Conservation (phyloP, 306 rosid species). For the Lathyrus sativus region DNA sequence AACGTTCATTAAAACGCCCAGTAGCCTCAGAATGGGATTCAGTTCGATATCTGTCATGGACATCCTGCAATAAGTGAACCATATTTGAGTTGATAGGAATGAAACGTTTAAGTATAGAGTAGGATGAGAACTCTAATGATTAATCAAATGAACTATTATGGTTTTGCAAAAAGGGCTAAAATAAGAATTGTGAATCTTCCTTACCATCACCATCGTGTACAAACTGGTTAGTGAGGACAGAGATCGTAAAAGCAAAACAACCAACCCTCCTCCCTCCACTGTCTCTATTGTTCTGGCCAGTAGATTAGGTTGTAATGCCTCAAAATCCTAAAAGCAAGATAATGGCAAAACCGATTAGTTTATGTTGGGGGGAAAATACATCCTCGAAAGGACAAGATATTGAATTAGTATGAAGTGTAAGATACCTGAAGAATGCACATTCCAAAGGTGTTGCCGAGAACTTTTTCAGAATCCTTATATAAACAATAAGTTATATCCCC, state of each 20-base stretch:
- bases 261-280: constrained; percentile 96
- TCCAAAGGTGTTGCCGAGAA: constrained; percentile 92
- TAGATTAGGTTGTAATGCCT: constrained; percentile 51
- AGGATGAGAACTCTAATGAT: constrained; percentile 20
- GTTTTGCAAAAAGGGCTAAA: neutral
- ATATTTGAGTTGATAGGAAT: constrained; percentile 27
- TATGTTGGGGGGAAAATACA: constrained; percentile 8
- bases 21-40: constrained; percentile 84
- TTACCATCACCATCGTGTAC: constrained; percentile 97
- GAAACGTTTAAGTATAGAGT: constrained; percentile 20
- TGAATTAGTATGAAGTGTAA: constrained; percentile 17
- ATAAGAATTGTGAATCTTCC: constrained; percentile 36
- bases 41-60: constrained; percentile 89
- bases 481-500: constrained; percentile 73
- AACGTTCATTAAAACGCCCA: constrained; percentile 94
- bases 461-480: constrained; percentile 79
- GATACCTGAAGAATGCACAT: constrained; percentile 95
- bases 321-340: too few relatives aligned
- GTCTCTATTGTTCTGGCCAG: constrained; percentile 96
- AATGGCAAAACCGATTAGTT: constrained; percentile 25
- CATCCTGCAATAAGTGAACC: constrained; percentile 66
- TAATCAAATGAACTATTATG: neutral
- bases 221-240: constrained; percentile 84
- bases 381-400: constrained; percentile 11
- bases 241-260: constrained; percentile 76